These are phyloP conservation scores for Coemansia sp. DNA, from an alignment of 192 early-diverging fungal species.

Conservation along the genomic window DNA sequence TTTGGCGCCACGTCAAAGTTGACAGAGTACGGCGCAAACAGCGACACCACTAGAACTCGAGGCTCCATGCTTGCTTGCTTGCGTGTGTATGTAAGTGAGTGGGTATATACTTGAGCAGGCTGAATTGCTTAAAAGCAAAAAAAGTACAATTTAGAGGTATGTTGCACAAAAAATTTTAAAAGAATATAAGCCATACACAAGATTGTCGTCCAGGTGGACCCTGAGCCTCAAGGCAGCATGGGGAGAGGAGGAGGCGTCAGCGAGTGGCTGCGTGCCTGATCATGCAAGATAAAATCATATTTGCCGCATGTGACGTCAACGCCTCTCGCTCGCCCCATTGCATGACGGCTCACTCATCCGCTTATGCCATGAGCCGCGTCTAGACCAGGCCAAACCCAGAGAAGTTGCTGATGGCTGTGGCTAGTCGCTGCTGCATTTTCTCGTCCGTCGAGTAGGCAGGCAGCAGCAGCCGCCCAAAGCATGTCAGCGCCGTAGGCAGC, in stretches of 20 bases:
- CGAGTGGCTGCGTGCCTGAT: constrained; percentile 1
- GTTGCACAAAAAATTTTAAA: neutral
- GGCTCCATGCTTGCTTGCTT: constrained; percentile 35
- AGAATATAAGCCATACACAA: neutral
- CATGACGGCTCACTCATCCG: constrained; percentile 1
- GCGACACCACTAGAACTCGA: constrained; percentile 68
- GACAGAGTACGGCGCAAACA: constrained; percentile 75
- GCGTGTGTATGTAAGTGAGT: neutral
- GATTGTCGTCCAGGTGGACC: neutral
- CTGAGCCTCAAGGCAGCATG: neutral
- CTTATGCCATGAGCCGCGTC: neutral
- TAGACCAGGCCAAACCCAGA: constrained; percentile 93
- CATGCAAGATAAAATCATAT: neutral
- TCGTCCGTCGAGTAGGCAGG: constrained; percentile 76
- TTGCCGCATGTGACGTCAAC: neutral
- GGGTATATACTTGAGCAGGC: neutral
- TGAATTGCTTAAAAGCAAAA: neutral
- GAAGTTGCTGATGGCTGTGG: constrained; percentile 89
- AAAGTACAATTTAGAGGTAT: neutral
- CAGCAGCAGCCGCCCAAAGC: constrained; percentile 84
- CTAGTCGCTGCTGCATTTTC: constrained; percentile 71
- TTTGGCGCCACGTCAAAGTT: constrained; percentile 53
- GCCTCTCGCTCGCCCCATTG: neutral
- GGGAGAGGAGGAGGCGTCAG: neutral
- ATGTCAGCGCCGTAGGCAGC: constrained; percentile 87